phyloP scores from a whole-genome alignment of 148 eudicot genomes.

The Agrostemma githago region DNA sequence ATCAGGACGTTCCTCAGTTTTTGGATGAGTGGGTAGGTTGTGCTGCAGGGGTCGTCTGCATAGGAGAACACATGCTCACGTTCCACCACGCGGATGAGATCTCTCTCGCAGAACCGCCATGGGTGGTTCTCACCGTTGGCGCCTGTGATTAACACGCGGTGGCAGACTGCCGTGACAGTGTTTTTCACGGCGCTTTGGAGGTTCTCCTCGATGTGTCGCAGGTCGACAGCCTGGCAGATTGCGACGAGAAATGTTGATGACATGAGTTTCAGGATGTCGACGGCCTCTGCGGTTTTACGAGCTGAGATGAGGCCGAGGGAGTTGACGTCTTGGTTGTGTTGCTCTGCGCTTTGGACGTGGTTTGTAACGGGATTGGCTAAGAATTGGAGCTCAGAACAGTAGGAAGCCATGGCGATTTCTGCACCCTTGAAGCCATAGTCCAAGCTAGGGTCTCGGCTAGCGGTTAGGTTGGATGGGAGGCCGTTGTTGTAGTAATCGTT shows the following conservation, averaged over 20 bases:
- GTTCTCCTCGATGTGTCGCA: slow-evolving; percentile 78
- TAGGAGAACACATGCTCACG: background rate
- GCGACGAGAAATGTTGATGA: slow-evolving; percentile 61
- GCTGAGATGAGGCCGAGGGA: slow-evolving; percentile 78
- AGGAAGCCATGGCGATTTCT: slow-evolving; percentile 87
- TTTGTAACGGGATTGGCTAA: slow-evolving; percentile 76
- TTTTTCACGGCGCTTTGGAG: slow-evolving; percentile 49
- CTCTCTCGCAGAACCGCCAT: background rate
- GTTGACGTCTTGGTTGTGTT: slow-evolving; percentile 91
- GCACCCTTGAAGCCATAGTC: slow-evolving; percentile 88
- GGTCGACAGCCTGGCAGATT: slow-evolving; percentile 70
- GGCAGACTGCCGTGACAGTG: slow-evolving; percentile 27
- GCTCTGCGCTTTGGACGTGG: slow-evolving; percentile 88
- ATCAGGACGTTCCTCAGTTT: background rate
- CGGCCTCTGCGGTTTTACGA: slow-evolving; percentile 68
- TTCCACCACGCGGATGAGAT: background rate
- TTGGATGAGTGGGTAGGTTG: background rate
- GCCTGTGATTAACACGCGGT: background rate
- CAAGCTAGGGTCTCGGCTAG: slow-evolving; percentile 72
- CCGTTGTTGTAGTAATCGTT: slow-evolving; percentile 87
- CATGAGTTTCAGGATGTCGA: slow-evolving; percentile 80
- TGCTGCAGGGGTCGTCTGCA: slow-evolving; percentile 1
- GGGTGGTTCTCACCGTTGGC: background rate
- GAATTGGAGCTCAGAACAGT: slow-evolving; percentile 78
- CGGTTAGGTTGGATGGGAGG: slow-evolving; percentile 76